Percentiles rank a stretch among this genome's conserved stretches.
Evolutionary conservation across 2,329 filamentous ascomycete genomes (phyloP).

Genomic region (Parastagonospora avenae): DNA sequence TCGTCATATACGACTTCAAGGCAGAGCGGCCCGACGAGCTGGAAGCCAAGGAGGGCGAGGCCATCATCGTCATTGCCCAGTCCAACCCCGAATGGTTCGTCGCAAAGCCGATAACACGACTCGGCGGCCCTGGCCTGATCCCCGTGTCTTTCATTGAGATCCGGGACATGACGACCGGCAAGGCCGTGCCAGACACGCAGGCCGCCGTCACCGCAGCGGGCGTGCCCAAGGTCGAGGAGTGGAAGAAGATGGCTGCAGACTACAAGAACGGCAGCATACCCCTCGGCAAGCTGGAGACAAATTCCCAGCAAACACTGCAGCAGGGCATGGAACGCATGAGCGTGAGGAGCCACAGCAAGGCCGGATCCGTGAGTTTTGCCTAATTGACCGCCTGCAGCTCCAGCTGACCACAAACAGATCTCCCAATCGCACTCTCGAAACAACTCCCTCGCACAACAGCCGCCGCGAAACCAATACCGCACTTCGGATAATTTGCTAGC

Average conservation of each 20-base stretch:
- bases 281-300: slow-evolving; percentile 80
- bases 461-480: slow-evolving; percentile 46
- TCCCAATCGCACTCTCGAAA: slow-evolving; percentile 44
- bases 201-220: slow-evolving; percentile 87
- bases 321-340: slow-evolving; percentile 78
- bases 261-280: slow-evolving; percentile 99
- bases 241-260: slow-evolving; percentile 99
- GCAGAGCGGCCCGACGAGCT: slow-evolving; percentile 95
- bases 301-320: slow-evolving; percentile 55
- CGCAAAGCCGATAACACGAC: slow-evolving; percentile 94
- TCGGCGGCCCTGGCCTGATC: slow-evolving; percentile 95
- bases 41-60: slow-evolving; percentile 91
- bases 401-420: slow-evolving; percentile 21
- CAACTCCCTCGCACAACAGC: slow-evolving; percentile 48
- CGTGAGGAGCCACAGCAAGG: slow-evolving; percentile 51
- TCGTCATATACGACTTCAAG: slow-evolving; percentile 96
- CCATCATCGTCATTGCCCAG: slow-evolving; percentile 97
- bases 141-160: slow-evolving; percentile 97
- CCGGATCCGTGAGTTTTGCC: slow-evolving; percentile 37
- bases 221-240: slow-evolving; percentile 94
- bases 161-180: slow-evolving; percentile 86
- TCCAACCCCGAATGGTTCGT: slow-evolving; percentile 99
- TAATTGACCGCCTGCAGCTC: slow-evolving; percentile 12
- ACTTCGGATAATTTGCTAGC: slow-evolving; percentile 62
- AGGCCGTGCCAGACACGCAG: slow-evolving; percentile 78